phyloP scores from a whole-genome alignment of 768 basidiomycete genomes.

The Porphyrellus cyaneotinctus region DNA sequence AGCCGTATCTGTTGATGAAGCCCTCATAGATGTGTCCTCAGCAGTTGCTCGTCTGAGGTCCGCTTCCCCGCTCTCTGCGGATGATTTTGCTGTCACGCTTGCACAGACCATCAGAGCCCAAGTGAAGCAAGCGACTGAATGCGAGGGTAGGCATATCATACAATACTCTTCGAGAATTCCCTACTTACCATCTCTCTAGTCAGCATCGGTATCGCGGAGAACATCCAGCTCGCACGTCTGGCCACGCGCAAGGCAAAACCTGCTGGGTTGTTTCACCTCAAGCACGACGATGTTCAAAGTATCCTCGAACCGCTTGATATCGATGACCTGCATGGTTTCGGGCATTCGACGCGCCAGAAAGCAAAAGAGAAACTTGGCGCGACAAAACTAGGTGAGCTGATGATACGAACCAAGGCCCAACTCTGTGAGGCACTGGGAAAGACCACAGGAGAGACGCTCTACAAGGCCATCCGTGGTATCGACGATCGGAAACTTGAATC shows the following conservation, averaged over 20 bases:
- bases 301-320: slow-evolving; percentile 70
- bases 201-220: slow-evolving; percentile 88
- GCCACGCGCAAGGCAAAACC: slow-evolving; percentile 93
- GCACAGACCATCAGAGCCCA: slow-evolving; percentile 79
- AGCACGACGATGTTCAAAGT: slow-evolving; percentile 44
- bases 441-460: slow-evolving; percentile 78
- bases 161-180: neutral
- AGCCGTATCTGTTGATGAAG: slow-evolving; percentile 96
- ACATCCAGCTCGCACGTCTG: slow-evolving; percentile 88
- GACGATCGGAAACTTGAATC: slow-evolving; percentile 78
- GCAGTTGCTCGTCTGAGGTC: slow-evolving; percentile 41
- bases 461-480: slow-evolving; percentile 77
- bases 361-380: slow-evolving; percentile 74
- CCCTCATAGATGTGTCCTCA: slow-evolving; percentile 81
- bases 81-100: slow-evolving; percentile 68
- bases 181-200: slow-evolving; percentile 42
- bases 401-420: slow-evolving; percentile 54
- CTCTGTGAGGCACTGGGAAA: slow-evolving; percentile 76
- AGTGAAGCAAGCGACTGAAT: slow-evolving; percentile 74
- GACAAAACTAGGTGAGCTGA: slow-evolving; percentile 65
- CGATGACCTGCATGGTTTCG: slow-evolving; percentile 84
- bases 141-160: slow-evolving; percentile 56
- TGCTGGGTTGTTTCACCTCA: slow-evolving; percentile 77
- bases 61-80: slow-evolving; percentile 20
- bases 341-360: slow-evolving; percentile 69